Percentiles rank a stretch among this genome's conserved stretches.
Evolutionary conservation across 805 yeast genomes (phyloP).

Genomic region (Pichia californica): DNA sequence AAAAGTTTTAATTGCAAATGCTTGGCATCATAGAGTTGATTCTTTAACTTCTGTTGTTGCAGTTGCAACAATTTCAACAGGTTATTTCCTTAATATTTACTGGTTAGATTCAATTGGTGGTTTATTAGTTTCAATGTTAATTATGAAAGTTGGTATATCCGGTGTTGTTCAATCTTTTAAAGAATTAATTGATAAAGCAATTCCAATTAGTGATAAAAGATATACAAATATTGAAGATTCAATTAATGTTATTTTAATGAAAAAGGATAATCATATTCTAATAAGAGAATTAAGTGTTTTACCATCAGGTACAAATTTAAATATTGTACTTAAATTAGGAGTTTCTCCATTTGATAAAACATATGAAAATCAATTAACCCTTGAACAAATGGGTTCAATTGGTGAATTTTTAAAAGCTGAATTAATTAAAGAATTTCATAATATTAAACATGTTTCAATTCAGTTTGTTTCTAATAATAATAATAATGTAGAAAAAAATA

Average conservation of each 20-base stretch:
- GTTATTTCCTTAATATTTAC: constrained; percentile 66
- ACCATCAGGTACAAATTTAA: constrained; percentile 51
- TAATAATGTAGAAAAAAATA: constrained; percentile 3
- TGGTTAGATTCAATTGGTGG: constrained; percentile 96
- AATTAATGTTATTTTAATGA: constrained; percentile 30
- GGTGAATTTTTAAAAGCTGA: constrained; percentile 23
- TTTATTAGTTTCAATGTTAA: constrained; percentile 69
- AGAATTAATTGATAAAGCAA: constrained; percentile 74
- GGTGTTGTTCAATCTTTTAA: constrained; percentile 64
- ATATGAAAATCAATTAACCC: constrained; percentile 26
- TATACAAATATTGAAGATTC: constrained; percentile 36
- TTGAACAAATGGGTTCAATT: constrained; percentile 29
- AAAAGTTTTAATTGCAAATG: constrained; percentile 89
- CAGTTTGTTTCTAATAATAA: constrained; percentile 24
- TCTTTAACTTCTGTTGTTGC: constrained; percentile 90
- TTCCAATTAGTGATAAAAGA: constrained; percentile 43
- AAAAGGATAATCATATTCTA: constrained; percentile 24
- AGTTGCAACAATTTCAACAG: constrained; percentile 77
- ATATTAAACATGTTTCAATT: constrained; percentile 29
- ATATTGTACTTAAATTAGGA: constrained; percentile 29
- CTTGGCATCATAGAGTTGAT: constrained; percentile 98
- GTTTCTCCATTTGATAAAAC: constrained; percentile 25
- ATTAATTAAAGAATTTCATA: constrained; percentile 29
- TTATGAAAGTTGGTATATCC: constrained; percentile 76
- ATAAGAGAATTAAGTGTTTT: constrained; percentile 39